These are phyloP conservation scores for Boechera divaricarpa DNA, from an alignment of 345 rosid genomes.

Conservation along the genomic window DNA sequence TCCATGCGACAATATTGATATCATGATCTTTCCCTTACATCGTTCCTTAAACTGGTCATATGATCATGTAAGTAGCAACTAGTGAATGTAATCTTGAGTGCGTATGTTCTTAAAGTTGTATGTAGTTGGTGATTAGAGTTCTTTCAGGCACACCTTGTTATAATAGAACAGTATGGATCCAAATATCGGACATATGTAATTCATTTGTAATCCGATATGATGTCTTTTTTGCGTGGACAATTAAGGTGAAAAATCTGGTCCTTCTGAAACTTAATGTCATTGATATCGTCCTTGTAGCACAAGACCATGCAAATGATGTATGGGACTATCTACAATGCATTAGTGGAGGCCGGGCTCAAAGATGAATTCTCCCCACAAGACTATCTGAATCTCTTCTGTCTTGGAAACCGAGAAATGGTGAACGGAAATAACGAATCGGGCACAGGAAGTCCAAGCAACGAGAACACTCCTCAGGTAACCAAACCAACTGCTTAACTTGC, in stretches of 20 bases:
- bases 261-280: neutral
- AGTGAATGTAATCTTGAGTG: neutral
- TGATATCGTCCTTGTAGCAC: constrained; percentile 57
- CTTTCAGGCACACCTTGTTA: constrained; percentile 8
- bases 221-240: neutral
- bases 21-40: neutral
- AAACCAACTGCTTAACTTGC: constrained; percentile 12
- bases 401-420: constrained; percentile 77
- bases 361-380: constrained; percentile 71
- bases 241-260: neutral
- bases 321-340: constrained; percentile 83
- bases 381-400: constrained; percentile 93
- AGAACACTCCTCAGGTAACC: constrained; percentile 74
- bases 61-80: neutral
- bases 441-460: constrained; percentile 50
- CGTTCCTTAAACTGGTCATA: neutral
- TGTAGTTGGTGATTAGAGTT: constrained; percentile 5
- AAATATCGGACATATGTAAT: neutral
- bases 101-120: neutral
- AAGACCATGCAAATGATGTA: constrained; percentile 99
- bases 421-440: constrained; percentile 31
- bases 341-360: constrained; percentile 84
- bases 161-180: neutral
- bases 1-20: neutral
- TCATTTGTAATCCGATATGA: neutral